These are phyloP conservation scores for Ustilago shanxiensis DNA, from an alignment of 1,284 basidiomycete genomes.

Conservation along the genomic window DNA sequence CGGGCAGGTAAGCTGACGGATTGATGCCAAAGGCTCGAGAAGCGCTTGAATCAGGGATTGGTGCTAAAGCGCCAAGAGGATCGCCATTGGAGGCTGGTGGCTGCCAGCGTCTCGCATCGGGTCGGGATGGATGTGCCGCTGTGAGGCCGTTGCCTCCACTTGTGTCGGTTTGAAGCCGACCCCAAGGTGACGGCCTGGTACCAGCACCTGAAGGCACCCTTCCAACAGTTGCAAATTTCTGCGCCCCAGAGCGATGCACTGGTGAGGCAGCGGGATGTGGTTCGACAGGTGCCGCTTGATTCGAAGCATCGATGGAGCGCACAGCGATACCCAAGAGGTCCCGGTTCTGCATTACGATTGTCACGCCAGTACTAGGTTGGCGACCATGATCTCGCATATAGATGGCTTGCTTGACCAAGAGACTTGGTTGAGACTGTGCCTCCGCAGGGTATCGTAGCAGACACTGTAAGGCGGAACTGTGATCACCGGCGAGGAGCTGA, in stretches of 20 bases:
- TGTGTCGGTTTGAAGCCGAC: slow-evolving; percentile 14
- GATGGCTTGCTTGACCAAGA: slow-evolving; percentile 55
- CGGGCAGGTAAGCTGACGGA: slow-evolving; percentile 50
- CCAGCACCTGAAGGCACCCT: slow-evolving; percentile 9
- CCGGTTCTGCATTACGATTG: slow-evolving; percentile 54
- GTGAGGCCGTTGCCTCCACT: not conserved
- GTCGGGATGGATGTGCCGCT: not conserved
- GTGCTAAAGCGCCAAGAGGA: slow-evolving; percentile 23
- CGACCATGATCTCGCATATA: slow-evolving; percentile 27
- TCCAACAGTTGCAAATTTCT: slow-evolving; percentile 47
- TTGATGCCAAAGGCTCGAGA: slow-evolving; percentile 41
- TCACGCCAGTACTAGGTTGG: slow-evolving; percentile 49
- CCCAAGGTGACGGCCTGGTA: slow-evolving; percentile 30
- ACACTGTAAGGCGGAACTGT: slow-evolving; percentile 52
- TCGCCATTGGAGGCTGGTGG: slow-evolving; percentile 2
- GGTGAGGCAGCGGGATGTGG: slow-evolving; percentile 1
- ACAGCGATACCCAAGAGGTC: slow-evolving; percentile 44
- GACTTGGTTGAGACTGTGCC: slow-evolving; percentile 24
- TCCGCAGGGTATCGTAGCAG: slow-evolving; percentile 56
- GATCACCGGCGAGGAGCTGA: slow-evolving; percentile 56
- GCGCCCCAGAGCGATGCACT: slow-evolving; percentile 11
- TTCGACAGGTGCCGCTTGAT: not conserved
- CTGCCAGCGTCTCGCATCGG: slow-evolving; percentile 18
- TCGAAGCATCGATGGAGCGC: slow-evolving; percentile 4
- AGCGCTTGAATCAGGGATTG: slow-evolving; percentile 5